Conservation (phyloP, 352 stramenopile species). For the Thraustochytrium sp. region DNA sequence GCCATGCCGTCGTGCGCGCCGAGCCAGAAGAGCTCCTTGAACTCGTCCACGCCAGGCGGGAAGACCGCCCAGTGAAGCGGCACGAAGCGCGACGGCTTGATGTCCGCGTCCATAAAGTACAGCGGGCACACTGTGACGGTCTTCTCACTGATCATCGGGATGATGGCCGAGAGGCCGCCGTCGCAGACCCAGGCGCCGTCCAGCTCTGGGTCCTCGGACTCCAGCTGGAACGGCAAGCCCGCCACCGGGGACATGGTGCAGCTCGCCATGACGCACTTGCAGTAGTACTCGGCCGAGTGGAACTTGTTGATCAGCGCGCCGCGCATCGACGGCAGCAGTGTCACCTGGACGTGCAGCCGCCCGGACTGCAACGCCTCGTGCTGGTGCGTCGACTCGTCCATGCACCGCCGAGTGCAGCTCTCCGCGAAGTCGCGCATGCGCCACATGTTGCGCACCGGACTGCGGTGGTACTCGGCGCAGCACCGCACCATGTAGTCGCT, state of each 20-base stretch:
- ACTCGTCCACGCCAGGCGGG: slow-evolving; percentile 53
- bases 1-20: slow-evolving; percentile 59
- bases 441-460: slow-evolving; percentile 59
- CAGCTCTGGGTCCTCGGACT: background rate
- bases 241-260: slow-evolving; percentile 71
- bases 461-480: slow-evolving; percentile 60
- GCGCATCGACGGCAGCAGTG: slow-evolving; percentile 53
- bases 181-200: slow-evolving; percentile 75
- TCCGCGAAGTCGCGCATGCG: slow-evolving; percentile 63
- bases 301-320: slow-evolving; percentile 69
- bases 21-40: slow-evolving; percentile 33
- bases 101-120: slow-evolving; percentile 75
- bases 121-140: slow-evolving; percentile 73
- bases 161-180: slow-evolving; percentile 70
- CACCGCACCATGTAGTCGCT: slow-evolving; percentile 60
- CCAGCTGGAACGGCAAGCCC: slow-evolving; percentile 67
- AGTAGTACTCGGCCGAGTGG: slow-evolving; percentile 60
- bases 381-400: background rate
- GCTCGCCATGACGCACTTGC: slow-evolving; percentile 63
- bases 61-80: slow-evolving; percentile 75
- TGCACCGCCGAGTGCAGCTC: slow-evolving; percentile 53
- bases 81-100: slow-evolving; percentile 78
- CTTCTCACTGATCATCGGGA: slow-evolving; percentile 63
- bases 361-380: background rate
- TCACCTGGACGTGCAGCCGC: slow-evolving; percentile 16